A percentile compares a stretch with the other conserved stretches of the same genome.
phyloP scores from a whole-genome alignment of 2,329 filamentous ascomycete genomes.

The Stemphylium beticola region DNA sequence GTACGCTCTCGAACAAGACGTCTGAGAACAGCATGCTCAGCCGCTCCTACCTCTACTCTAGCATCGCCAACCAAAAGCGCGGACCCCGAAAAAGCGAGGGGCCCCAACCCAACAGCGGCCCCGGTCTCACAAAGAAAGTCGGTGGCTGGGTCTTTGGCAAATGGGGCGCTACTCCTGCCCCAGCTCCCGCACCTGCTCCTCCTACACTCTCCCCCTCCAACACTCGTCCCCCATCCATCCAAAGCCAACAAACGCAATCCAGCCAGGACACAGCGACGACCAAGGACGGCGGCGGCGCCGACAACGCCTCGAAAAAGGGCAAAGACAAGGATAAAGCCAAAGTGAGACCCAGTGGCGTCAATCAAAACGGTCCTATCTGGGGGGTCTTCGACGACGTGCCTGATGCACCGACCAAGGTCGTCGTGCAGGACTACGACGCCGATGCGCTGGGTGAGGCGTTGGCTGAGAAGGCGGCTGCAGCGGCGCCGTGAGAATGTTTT shows the following conservation, averaged over 20 bases:
- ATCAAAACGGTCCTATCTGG: slow-evolving; percentile 48
- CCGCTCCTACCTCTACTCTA: slow-evolving; percentile 56
- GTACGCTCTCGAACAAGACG: slow-evolving; percentile 58
- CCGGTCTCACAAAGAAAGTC: slow-evolving; percentile 59
- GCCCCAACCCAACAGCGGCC: slow-evolving; percentile 23
- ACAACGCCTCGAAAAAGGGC: slow-evolving; percentile 4
- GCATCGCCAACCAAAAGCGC: slow-evolving; percentile 36
- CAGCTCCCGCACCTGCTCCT: slow-evolving; percentile 31
- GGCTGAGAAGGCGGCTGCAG: slow-evolving; percentile 2
- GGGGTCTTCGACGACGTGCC: slow-evolving; percentile 48
- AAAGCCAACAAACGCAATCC: slow-evolving; percentile 31
- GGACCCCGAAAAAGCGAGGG: slow-evolving; percentile 26
- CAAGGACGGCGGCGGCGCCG: background rate
- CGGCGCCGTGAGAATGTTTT: background rate
- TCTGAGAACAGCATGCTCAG: slow-evolving; percentile 62
- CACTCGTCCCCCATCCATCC: slow-evolving; percentile 26
- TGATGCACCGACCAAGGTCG: slow-evolving; percentile 41
- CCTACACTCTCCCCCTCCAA: slow-evolving; percentile 8
- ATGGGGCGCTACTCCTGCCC: slow-evolving; percentile 63
- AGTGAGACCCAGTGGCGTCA: slow-evolving; percentile 45
- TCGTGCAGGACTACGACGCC: slow-evolving; percentile 46
- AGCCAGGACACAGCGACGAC: slow-evolving; percentile 18
- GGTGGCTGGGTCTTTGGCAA: slow-evolving; percentile 70
- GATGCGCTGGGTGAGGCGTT: slow-evolving; percentile 48
- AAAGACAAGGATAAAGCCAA: slow-evolving; percentile 27